A percentile compares a stretch with the other conserved stretches of the same genome.
phyloP scores from a whole-genome alignment of 2,329 filamentous ascomycete species.

The Nannizziopsis barbatae region DNA sequence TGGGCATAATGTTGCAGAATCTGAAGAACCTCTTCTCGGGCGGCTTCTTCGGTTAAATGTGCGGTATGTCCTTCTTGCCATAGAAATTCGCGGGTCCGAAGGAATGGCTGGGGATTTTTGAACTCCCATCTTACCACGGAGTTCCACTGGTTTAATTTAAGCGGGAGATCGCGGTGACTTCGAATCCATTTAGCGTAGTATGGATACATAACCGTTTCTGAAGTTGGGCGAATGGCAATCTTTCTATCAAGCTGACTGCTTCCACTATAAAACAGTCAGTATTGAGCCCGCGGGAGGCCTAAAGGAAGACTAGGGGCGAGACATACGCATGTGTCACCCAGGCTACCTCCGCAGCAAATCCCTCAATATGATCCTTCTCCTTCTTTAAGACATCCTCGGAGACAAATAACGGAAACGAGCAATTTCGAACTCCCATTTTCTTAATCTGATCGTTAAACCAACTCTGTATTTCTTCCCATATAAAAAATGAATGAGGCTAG shows the following conservation, averaged over 20 bases:
- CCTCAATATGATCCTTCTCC: slow-evolving; percentile 95
- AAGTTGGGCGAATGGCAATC: slow-evolving; percentile 58
- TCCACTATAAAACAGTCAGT: slow-evolving; percentile 47
- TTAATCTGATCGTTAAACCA: slow-evolving; percentile 60
- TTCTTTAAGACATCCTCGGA: slow-evolving; percentile 73
- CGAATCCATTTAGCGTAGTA: slow-evolving; percentile 97
- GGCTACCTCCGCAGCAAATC: slow-evolving; percentile 68
- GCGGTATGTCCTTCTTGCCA: slow-evolving; percentile 98
- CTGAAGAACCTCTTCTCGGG: slow-evolving; percentile 75
- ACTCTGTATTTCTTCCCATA: slow-evolving; percentile 56
- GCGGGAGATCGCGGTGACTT: slow-evolving; percentile 84
- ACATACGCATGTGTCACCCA: slow-evolving; percentile 42
- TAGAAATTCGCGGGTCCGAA: slow-evolving; percentile 86
- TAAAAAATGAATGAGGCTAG: slow-evolving; percentile 52
- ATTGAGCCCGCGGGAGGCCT: slow-evolving; percentile 8
- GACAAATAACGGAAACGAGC: slow-evolving; percentile 93
- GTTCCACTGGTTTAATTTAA: slow-evolving; percentile 97
- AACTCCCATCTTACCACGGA: slow-evolving; percentile 93
- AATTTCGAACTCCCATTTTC: slow-evolving; percentile 83
- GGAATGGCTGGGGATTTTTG: slow-evolving; percentile 76
- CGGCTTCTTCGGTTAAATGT: slow-evolving; percentile 71
- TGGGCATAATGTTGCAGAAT: slow-evolving; percentile 88
- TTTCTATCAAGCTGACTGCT: slow-evolving; percentile 82
- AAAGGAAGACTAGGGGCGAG: neutral
- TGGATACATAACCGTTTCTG: slow-evolving; percentile 79